Conservation (phyloP, 768 basidiomycete genomes). For the Suillus variegatus region DNA sequence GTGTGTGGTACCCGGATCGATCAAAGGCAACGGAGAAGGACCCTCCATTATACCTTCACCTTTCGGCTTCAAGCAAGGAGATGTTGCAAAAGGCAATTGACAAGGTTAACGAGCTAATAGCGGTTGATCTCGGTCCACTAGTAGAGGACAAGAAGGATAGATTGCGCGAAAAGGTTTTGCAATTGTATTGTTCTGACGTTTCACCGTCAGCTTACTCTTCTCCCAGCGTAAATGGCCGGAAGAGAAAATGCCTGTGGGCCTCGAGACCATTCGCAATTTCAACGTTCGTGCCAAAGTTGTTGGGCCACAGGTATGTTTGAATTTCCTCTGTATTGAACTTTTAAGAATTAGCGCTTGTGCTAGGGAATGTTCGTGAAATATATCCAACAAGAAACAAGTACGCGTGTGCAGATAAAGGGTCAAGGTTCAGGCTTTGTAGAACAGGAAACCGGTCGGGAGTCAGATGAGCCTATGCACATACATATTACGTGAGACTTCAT, state of each 20-base stretch:
- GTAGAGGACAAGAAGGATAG: constrained; percentile 79
- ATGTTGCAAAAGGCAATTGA: constrained; percentile 66
- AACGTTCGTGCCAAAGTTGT: constrained; percentile 98
- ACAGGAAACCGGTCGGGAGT: constrained; percentile 83
- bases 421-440: constrained; percentile 94
- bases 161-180: constrained; percentile 60
- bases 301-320: constrained; percentile 74
- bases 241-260: constrained; percentile 86
- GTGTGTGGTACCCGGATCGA: constrained; percentile 95
- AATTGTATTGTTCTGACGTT: not conserved
- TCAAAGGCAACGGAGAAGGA: constrained; percentile 89
- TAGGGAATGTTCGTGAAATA: constrained; percentile 98
- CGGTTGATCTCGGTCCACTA: constrained; percentile 75
- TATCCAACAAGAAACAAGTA: constrained; percentile 94
- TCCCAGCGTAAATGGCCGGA: constrained; percentile 94
- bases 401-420: constrained; percentile 97
- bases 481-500: constrained; percentile 73
- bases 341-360: not conserved
- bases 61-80: constrained; percentile 74
- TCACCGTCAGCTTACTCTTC: constrained; percentile 14
- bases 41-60: constrained; percentile 91
- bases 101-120: constrained; percentile 72
- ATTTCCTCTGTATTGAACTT: no score
- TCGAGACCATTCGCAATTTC: constrained; percentile 94
- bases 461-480: constrained; percentile 89